Evolutionary conservation across 1,284 basidiomycete species (phyloP), one percentile per base, ranked within the genome.

Genomic region (Entoloma clypeatum): DNA sequence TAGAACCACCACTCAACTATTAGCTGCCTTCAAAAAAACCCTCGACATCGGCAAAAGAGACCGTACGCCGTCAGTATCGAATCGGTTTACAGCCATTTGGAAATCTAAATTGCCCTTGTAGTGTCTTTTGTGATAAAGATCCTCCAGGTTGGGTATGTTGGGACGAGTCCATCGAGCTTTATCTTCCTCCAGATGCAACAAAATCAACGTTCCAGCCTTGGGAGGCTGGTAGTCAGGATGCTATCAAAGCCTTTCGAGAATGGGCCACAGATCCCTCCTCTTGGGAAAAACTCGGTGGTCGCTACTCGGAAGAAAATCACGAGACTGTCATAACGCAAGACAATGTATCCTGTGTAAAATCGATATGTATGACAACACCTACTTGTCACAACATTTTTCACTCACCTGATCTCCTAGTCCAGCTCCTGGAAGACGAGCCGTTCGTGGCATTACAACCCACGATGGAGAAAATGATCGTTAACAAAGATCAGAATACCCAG

Each of bases 401-500:
- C 42, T 57, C 14, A 50, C 22, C 17, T 8, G 14, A 32, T 13
- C 18, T 38, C 47, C 1, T 49, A 86, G 83, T 84, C 52, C 82
- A 87, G 67, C 51, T 85, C 9, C 62, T 87, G 7, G 79, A 81
- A 51, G 78, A 82, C 51, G 76, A 77, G 47, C 79, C 81, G 8
- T 74, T 82, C 36, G 68, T 74, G 41, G 67, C 68, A 1, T 58
- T 85, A 44, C 68, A 65, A 47, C 75, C 77, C 1, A 70, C 68
- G 1, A 53, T 84, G 14, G 77, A 81, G 47, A 65, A 65, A 13
- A 56, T 85, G 9, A 62, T 86, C 11, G 57, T 57, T 6, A 67
- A 81, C 47, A 72, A 76, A 36, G 82, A 86, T 48, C 77, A 81
- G 51, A 80, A 96, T 64, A 88, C 91, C 64, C 92, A 92, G 56